Evolutionary conservation across 2,329 filamentous ascomycete genomes (phyloP).

Genomic region (Mollisiaceae sp.): DNA sequence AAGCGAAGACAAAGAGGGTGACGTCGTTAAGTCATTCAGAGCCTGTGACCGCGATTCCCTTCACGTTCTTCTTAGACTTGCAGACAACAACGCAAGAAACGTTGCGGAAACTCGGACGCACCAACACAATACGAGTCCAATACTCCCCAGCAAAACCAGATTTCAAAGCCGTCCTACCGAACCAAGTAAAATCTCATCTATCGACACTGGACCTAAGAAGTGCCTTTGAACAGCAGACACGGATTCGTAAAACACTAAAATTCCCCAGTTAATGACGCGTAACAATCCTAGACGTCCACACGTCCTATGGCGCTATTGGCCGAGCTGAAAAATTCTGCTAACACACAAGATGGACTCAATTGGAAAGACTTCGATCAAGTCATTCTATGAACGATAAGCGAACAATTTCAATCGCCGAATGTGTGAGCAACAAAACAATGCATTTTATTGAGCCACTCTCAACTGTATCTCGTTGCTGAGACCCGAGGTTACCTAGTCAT

Average conservation of each 20-base stretch:
- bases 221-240: too few species aligned
- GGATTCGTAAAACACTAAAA: constrained; percentile 16
- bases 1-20: too few species aligned
- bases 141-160: too few species aligned
- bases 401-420: not conserved
- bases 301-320: constrained; percentile 7
- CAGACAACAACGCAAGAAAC: too few species aligned
- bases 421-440: not conserved
- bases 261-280: not conserved
- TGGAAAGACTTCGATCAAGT: not conserved
- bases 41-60: too few species aligned
- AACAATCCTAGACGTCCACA: not conserved
- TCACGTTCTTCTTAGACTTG: too few species aligned
- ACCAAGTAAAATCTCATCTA: too few species aligned
- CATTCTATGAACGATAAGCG: not conserved
- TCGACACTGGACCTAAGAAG: too few species aligned
- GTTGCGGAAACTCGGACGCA: too few species aligned
- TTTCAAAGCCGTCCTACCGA: too few species aligned
- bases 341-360: not conserved
- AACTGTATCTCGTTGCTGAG: not conserved
- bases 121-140: too few species aligned
- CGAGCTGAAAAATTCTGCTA: constrained; percentile 13
- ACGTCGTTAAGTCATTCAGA: too few species aligned
- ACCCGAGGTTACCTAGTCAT: not conserved
- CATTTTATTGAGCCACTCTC: constrained; percentile 4